A percentile compares a stretch with the other conserved stretches of the same genome.
Evolutionary conservation across 2,329 filamentous ascomycete genomes (phyloP).

Genomic region (Ceratocystis harringtonii): DNA sequence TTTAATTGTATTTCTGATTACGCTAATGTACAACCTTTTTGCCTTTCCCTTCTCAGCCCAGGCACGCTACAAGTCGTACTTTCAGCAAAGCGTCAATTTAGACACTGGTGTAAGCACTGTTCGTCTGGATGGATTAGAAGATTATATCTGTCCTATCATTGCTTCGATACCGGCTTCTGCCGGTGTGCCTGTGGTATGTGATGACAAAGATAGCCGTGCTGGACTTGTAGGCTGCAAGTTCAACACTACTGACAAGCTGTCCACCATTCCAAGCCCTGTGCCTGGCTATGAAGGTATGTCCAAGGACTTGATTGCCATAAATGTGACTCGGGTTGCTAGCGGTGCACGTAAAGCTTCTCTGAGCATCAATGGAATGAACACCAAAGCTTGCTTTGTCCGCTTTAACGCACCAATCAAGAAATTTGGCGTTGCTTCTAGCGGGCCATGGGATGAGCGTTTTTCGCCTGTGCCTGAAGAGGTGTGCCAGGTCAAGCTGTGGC

Average conservation of each 20-base stretch:
- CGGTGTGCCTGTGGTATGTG: constrained; percentile 44
- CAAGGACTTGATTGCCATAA: constrained; percentile 39
- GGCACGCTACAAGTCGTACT: constrained; percentile 73
- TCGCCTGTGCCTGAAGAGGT: constrained; percentile 47
- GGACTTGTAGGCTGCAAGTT: constrained; percentile 56
- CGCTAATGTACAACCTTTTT: constrained; percentile 69
- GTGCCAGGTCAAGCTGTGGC: constrained; percentile 62
- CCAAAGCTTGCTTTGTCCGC: constrained; percentile 59
- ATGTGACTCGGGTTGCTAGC: constrained; percentile 31
- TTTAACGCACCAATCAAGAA: constrained; percentile 53
- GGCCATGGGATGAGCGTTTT: constrained; percentile 47
- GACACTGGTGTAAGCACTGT: constrained; percentile 56
- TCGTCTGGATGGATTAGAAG: constrained; percentile 50
- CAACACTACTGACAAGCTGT: constrained; percentile 30
- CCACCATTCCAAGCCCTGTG: constrained; percentile 23
- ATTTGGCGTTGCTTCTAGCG: constrained; percentile 48
- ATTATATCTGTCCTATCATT: constrained; percentile 53
- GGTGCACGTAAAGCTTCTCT: constrained; percentile 40
- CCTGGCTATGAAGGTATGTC: constrained; percentile 31
- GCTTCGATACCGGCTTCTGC: constrained; percentile 54
- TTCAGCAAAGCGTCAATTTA: constrained; percentile 67
- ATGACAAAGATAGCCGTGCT: constrained; percentile 27
- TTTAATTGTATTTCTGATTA: constrained; percentile 55
- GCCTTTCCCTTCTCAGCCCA: constrained; percentile 77
- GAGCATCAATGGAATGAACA: constrained; percentile 55